Evolutionary conservation across 1,284 basidiomycete genomes (phyloP), one percentile per base, ranked within the genome.

Genomic region (Ceratobasidium sp.): DNA sequence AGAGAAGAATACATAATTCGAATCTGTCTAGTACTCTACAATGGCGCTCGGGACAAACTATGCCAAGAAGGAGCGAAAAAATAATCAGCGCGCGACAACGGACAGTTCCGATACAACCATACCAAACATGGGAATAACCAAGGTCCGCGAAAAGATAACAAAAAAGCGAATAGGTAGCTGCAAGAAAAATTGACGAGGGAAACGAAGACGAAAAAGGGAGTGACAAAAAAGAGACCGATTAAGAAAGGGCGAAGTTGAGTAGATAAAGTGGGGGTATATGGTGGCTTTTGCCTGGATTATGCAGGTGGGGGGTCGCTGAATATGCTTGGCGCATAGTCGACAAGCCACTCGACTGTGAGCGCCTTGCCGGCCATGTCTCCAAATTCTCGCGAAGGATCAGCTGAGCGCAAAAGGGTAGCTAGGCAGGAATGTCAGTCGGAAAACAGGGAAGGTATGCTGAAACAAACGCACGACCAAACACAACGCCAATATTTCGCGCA

Each of bases 341-440:
- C 89, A 78, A 97, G 87, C 90, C 94, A 96, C 81, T 96, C 93
- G 74, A 98, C 86, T 77, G 93, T 91, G 77, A 96, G 87, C 11
- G 96, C 94, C 83, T 97, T 98, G 76, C 95, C 94, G 13, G 95
- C 96, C 95, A 96, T 97, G 81, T 98, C 96, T 76, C 91, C 92
- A 84, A 98, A 98, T 83, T 98, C 97, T 43, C 93, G 89, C 48
- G 88, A 87, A 5, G 93, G 91, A 80, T 97, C 92, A 41, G 88
- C 87, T 0, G 95, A 97, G 76, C 94, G 90, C 90, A 98, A 94
- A 27, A 98, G 85, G 0, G 97, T 99, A 7, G 97, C 95, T 98
- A 79, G 8, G 76, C 13, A 16, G 78, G 69, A 41, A 43, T 51
- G 64, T 37, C 14, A 66, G 43, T n/a, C 22, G 11, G n/a, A 13